Evolutionary conservation across 768 basidiomycete genomes (phyloP).

Genomic region (Infundibulicybe gibba): DNA sequence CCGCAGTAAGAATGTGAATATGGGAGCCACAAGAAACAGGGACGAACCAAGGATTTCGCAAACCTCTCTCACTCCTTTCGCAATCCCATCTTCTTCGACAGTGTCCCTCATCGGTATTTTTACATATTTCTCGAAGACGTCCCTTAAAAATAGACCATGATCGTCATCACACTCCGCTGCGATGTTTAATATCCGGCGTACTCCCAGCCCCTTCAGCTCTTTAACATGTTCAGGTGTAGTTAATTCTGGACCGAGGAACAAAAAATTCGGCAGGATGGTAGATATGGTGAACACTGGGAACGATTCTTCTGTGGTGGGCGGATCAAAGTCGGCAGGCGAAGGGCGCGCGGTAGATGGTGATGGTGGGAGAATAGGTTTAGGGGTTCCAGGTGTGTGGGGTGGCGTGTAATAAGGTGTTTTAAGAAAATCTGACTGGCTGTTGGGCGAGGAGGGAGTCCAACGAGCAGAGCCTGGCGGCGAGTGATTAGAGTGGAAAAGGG

Average conservation of each 20-base stretch:
- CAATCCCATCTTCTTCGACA: slow-evolving; percentile 90
- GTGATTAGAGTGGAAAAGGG: slow-evolving; percentile 55
- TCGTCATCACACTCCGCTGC: slow-evolving; percentile 89
- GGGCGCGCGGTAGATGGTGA: slow-evolving; percentile 67
- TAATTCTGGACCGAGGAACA: slow-evolving; percentile 90
- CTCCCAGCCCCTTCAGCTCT: slow-evolving; percentile 69
- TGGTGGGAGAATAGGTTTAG: slow-evolving; percentile 39
- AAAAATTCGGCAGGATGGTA: slow-evolving; percentile 85
- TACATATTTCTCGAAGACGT: slow-evolving; percentile 78
- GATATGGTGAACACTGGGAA: slow-evolving; percentile 77
- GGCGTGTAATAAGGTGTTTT: slow-evolving; percentile 48
- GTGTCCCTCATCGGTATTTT: slow-evolving; percentile 94
- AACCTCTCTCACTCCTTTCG: slow-evolving; percentile 75
- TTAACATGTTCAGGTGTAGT: slow-evolving; percentile 70
- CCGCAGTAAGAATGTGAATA: background rate
- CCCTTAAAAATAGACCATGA: slow-evolving; percentile 61
- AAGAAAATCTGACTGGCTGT: slow-evolving; percentile 33
- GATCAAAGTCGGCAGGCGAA: slow-evolving; percentile 37
- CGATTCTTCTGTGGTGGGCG: slow-evolving; percentile 57
- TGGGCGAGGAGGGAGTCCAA: slow-evolving; percentile 32
- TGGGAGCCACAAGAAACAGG: background rate
- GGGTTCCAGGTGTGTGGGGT: slow-evolving; percentile 50
- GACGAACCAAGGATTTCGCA: slow-evolving; percentile 83
- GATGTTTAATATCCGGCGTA: slow-evolving; percentile 87
- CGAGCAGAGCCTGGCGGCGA: slow-evolving; percentile 53